Percentiles rank a stretch among this genome's conserved stretches.
These are phyloP conservation scores for Colletotrichum incanum DNA, from an alignment of 2,329 filamentous ascomycete genomes.

Conservation along the genomic window DNA sequence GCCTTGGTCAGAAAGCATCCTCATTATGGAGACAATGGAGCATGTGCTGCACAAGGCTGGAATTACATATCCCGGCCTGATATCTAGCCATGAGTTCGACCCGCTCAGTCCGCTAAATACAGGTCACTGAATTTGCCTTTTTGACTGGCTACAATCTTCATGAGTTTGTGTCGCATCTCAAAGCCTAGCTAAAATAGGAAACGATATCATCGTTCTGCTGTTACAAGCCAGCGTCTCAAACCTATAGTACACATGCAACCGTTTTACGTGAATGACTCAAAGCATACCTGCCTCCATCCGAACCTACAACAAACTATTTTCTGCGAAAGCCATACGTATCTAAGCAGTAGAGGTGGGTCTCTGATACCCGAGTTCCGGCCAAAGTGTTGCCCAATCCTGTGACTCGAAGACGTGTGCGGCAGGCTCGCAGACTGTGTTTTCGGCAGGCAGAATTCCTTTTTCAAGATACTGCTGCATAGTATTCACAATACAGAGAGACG, in stretches of 20 bases:
- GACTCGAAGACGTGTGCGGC: slow-evolving; percentile 7
- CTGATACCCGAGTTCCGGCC: slow-evolving; percentile 6
- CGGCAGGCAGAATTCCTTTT: neutral
- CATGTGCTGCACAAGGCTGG: slow-evolving; percentile 67
- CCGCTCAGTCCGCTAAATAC: slow-evolving; percentile 72
- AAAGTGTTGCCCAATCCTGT: slow-evolving; percentile 15
- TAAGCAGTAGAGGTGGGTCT: neutral
- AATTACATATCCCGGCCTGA: slow-evolving; percentile 68
- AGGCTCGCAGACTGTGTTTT: slow-evolving; percentile 12
- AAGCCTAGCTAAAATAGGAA: neutral
- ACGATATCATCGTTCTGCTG: neutral
- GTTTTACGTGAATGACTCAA: neutral
- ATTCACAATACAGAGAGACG: slow-evolving; percentile 5
- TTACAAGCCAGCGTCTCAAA: neutral
- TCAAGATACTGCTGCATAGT: neutral
- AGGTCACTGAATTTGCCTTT: slow-evolving; percentile 51
- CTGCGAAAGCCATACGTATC: too few relatives aligned
- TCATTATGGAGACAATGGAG: slow-evolving; percentile 84
- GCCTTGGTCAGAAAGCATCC: slow-evolving; percentile 83
- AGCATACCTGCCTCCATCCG: neutral
- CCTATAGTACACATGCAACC: neutral
- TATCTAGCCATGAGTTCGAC: slow-evolving; percentile 71
- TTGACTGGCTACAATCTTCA: neutral
- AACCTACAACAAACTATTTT: neutral
- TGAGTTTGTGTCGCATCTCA: neutral